Conservation (phyloP, 805 yeast genomes). For the Lachancea quebecensis region DNA sequence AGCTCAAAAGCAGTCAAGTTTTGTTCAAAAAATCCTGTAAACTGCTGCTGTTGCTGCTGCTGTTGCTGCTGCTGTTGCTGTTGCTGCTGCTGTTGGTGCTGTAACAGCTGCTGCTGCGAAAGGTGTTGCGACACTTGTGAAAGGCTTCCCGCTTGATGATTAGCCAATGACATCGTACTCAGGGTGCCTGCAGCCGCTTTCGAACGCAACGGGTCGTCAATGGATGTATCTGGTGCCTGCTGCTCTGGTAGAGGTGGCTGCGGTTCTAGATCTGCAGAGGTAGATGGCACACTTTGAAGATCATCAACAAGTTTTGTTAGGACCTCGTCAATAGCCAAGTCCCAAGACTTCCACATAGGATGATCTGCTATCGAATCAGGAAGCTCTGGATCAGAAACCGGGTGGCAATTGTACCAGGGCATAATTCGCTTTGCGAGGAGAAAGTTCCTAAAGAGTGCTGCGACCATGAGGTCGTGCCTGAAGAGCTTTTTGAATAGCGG, state of each 20-base stretch:
- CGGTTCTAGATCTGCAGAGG: slow-evolving; percentile 21
- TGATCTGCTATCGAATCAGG: slow-evolving; percentile 78
- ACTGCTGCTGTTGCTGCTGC: slow-evolving; percentile 65
- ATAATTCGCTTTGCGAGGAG: slow-evolving; percentile 85
- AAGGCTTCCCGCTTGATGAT: slow-evolving; percentile 10
- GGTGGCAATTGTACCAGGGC: slow-evolving; percentile 91
- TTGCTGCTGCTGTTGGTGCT: slow-evolving; percentile 1
- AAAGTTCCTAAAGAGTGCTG: slow-evolving; percentile 90
- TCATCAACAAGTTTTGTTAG: slow-evolving; percentile 58
- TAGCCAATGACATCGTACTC: slow-evolving; percentile 33
- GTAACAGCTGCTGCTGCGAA: slow-evolving; percentile 10
- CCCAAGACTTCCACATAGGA: slow-evolving; percentile 98
- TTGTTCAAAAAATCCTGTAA: slow-evolving; percentile 91
- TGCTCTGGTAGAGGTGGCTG: slow-evolving; percentile 24
- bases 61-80: slow-evolving; percentile 15
- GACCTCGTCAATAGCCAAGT: slow-evolving; percentile 91
- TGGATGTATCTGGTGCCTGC: slow-evolving; percentile 13
- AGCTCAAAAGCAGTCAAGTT: slow-evolving; percentile 93
- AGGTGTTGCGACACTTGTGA: slow-evolving; percentile 6
- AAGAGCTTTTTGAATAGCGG: slow-evolving; percentile 84
- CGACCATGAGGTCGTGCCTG: slow-evolving; percentile 93
- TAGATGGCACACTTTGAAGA: slow-evolving; percentile 30
- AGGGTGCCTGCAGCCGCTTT: slow-evolving; percentile 30
- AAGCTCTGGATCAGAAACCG: slow-evolving; percentile 86
- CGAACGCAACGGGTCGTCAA: slow-evolving; percentile 22